Evolutionary conservation across 2,329 filamentous ascomycete species (phyloP).

Genomic region (Trichoderma asperellum): DNA sequence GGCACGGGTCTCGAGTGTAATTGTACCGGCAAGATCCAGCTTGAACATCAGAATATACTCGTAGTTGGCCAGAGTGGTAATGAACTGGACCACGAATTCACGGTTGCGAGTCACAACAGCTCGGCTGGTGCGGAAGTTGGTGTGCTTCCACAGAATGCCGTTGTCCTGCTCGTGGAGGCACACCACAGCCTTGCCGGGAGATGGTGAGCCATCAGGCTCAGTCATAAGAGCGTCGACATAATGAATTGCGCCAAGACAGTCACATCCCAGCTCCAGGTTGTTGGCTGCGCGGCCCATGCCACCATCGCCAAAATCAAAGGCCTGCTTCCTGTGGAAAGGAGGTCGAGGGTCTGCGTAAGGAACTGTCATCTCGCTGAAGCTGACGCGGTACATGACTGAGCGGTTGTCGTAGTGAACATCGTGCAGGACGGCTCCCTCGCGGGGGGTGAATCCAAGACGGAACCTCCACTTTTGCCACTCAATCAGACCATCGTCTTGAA

Average conservation of each 20-base stretch:
- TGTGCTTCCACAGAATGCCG: conserved; percentile 73
- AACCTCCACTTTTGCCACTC: conserved; percentile 72
- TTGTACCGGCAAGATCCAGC: conserved; percentile 64
- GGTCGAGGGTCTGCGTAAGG: conserved; percentile 68
- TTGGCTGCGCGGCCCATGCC: conserved; percentile 70
- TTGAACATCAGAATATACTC: conserved; percentile 62
- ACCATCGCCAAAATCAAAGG: conserved; percentile 73
- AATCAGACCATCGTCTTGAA: conserved; percentile 54
- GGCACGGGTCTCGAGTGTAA: conserved; percentile 65
- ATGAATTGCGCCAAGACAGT: conserved; percentile 70
- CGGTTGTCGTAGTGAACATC: conserved; percentile 69
- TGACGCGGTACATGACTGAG: conserved; percentile 68
- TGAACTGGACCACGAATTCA: conserved; percentile 68
- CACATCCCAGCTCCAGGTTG: conserved; percentile 69
- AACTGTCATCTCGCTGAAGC: conserved; percentile 71
- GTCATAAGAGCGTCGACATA: conserved; percentile 63
- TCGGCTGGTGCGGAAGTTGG: conserved; percentile 66
- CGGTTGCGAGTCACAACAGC: conserved; percentile 64
- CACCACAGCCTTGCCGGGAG: conserved; percentile 59
- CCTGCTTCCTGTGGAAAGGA: conserved; percentile 70
- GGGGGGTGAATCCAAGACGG: conserved; percentile 68
- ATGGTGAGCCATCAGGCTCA: conserved; percentile 56
- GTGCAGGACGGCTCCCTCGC: conserved; percentile 72
- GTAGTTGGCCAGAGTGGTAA: conserved; percentile 72
- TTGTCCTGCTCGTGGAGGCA: conserved; percentile 74